Evolutionary conservation across 805 yeast species (phyloP).

Genomic region (Saccharomycopsis selenospora): DNA sequence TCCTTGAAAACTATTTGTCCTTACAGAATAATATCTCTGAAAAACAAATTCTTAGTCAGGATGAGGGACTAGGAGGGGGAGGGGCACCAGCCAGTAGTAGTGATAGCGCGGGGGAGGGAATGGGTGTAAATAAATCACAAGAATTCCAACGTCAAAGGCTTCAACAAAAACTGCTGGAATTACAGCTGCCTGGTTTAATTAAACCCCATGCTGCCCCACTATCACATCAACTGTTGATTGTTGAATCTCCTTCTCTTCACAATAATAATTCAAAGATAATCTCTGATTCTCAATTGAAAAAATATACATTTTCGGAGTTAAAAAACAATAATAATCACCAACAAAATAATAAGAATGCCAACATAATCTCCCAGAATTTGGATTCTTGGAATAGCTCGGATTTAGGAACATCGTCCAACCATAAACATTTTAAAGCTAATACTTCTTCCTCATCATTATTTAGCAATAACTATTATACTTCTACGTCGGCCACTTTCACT

Average conservation of each 20-base stretch:
- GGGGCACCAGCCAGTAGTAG: neutral
- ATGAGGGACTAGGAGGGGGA: neutral
- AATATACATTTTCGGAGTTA: neutral
- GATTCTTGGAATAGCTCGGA: neutral
- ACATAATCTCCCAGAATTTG: too few species aligned
- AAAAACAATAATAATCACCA: neutral
- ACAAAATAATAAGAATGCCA: too few species aligned
- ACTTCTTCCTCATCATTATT: too few species aligned
- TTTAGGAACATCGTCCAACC: neutral
- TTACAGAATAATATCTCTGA: neutral
- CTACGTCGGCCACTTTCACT: neutral
- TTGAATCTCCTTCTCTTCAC: neutral
- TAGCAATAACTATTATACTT: too few species aligned
- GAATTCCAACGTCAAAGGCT: too few species aligned
- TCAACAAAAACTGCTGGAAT: too few species aligned
- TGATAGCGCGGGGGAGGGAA: neutral
- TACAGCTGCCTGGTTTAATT: neutral
- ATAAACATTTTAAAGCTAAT: neutral
- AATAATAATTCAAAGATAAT: neutral
- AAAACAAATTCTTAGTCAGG: neutral
- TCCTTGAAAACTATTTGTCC: slow-evolving; percentile 19
- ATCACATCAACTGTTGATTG: neutral
- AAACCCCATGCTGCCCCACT: neutral
- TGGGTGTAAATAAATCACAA: neutral
- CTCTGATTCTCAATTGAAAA: neutral